Base-by-base conservation (phyloP, 1,284 basidiomycete genomes). In the Laetiporus sulphureus region DNA sequence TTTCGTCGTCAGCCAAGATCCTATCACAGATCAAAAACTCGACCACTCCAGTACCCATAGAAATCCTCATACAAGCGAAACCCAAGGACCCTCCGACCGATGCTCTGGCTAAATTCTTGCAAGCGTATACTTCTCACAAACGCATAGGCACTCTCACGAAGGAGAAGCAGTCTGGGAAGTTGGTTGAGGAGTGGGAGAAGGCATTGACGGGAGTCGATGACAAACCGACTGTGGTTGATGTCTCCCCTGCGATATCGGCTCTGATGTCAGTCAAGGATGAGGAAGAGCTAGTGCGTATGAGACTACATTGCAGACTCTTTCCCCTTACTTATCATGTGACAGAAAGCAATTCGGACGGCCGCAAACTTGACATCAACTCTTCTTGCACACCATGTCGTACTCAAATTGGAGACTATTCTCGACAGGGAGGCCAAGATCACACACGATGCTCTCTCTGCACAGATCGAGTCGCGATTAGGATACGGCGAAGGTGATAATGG, bases 341-440 rank as follows among this genome's bases (percentile, higher is more conserved):
- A 94, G 91, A 89, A 85, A 85, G 71, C 72, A 47, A 75, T 82
- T 21, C 76, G 83, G 49, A 79, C 68, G 1, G 90, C 93, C 10
- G 77, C 88, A 3, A 78, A 73, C 48, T 69, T 97, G 44, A 91
- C 91, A 2, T 91, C 89, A 6, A 92, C 91, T 0, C 71, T 96
- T 16, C 78, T 98, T 55, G 75, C 79, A 41, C 74, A 92, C 56
- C 88, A 97, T 62, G 85, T 95, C 43, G 87, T 90, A 32, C 73
- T 83, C 31, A 95, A 91, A 64, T 77, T 98, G 56, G 90, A 93
- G 61, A 79, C 80, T 3, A 91, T 96, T 56, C 75, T 98, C 31
- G 95, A 99, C 65, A 82, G 84, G 49, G 91, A 92, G 58, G 83
- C 88, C 33, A 90, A 90, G 60, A 86, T 96, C 38, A 78, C 89